Base-by-base conservation (phyloP, 768 basidiomycete genomes). In the Hygrophoropsis aurantiaca region DNA sequence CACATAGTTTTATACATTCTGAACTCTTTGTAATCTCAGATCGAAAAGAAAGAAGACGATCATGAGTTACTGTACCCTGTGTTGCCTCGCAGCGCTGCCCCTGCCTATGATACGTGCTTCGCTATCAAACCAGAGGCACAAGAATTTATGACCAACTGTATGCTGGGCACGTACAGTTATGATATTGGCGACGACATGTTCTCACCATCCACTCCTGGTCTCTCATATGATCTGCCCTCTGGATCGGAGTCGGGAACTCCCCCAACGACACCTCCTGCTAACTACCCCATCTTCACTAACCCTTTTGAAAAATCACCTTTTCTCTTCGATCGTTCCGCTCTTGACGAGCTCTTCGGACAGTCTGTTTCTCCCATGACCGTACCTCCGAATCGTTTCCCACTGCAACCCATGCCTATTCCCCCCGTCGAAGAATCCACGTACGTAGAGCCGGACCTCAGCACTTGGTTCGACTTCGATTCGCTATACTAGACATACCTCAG, bases 271-370 rank as follows among this genome's bases (percentile, higher is more conserved):
- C 15, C 18, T 54, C 18, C 54, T 66, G 11, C 47, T 39, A 21
- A 54, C 58, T 30, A 30, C 13, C 7, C 27, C 7, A 30, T 7
- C 13, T 30, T 30, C 27, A 30, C 27, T 7, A 30, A 30, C 27
- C 27, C 27, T 13, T 30, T 30, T 13, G 13, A 30, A 30, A 30
- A 13, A 7, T 30, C 27, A 13, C 6, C 7, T 13, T 6, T 30
- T 30, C 27, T 13, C 27, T 15, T 36, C 42, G 42, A 42, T 36
- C 2, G 42, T 27, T 25, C 44, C 13, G 44, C 26, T 15, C 46
- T 66, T 45, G 66, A 66, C 18, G 56, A 66, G 46, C 36, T 66
- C 10, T 68, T 66, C n/a, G 64, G 54, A 16, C 64, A 58, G n/a
- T 25, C 59, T 9, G 47, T 66, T 24, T 60, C 59, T 15, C 64